These are phyloP conservation scores for Cyberlindnera mississippiensis DNA, from an alignment of 805 yeast species.

Conservation along the genomic window DNA sequence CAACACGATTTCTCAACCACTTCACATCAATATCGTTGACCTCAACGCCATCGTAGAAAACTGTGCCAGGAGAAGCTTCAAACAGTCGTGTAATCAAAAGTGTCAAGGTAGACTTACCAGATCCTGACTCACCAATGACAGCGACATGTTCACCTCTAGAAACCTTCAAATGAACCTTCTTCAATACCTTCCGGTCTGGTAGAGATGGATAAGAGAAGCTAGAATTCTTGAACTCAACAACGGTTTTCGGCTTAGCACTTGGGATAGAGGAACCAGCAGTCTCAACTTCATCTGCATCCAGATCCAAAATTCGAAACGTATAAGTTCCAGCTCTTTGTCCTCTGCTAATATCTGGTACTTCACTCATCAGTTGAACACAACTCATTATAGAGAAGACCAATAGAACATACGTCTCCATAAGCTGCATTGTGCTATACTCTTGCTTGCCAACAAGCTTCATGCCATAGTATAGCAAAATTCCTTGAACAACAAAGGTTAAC, in stretches of 20 bases:
- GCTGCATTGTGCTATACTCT: constrained; percentile 51
- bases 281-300: constrained; percentile 36
- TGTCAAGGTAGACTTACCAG: constrained; percentile 82
- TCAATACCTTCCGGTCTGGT: constrained; percentile 33
- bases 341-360: constrained; percentile 75
- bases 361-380: constrained; percentile 53
- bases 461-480: constrained; percentile 76
- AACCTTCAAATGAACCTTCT: constrained; percentile 41
- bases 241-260: constrained; percentile 2
- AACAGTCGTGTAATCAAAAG: constrained; percentile 55
- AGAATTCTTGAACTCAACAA: constrained; percentile 42
- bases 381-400: constrained; percentile 69
- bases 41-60: constrained; percentile 45
- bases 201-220: constrained; percentile 45
- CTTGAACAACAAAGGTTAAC: constrained; percentile 58
- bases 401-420: constrained; percentile 68
- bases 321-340: constrained; percentile 72
- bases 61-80: constrained; percentile 33
- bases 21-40: constrained; percentile 42
- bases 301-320: constrained; percentile 39
- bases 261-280: constrained; percentile 35
- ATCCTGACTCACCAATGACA: constrained; percentile 82
- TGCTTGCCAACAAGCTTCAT: constrained; percentile 58
- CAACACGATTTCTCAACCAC: constrained; percentile 48
- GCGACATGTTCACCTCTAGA: constrained; percentile 51